Evolutionary conservation across 2,329 filamentous ascomycete genomes (phyloP).

Genomic region (Fusarium xylarioides): DNA sequence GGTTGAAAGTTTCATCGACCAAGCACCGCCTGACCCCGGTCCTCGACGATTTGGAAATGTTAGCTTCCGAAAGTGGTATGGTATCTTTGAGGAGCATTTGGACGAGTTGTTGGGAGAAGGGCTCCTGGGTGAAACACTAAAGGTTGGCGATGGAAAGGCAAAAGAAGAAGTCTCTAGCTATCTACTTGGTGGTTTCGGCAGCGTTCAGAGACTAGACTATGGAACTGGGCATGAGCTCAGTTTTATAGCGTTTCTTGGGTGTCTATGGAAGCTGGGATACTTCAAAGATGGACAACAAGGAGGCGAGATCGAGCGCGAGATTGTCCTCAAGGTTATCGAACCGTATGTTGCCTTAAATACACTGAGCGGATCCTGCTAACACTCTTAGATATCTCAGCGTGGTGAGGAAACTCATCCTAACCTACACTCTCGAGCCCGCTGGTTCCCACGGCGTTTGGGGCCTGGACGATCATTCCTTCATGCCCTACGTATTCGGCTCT

Average conservation of each 20-base stretch:
- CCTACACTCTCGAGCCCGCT: constrained; percentile 92
- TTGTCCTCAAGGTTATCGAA: constrained; percentile 84
- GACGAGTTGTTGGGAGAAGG: constrained; percentile 48
- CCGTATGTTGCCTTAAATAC: constrained; percentile 64
- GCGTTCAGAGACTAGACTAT: constrained; percentile 88
- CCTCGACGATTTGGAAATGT: constrained; percentile 92
- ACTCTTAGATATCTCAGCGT: constrained; percentile 76
- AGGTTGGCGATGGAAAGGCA: constrained; percentile 54
- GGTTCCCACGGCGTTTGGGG: constrained; percentile 98
- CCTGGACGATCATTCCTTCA: constrained; percentile 94
- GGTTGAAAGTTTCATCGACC: constrained; percentile 73
- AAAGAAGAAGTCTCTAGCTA: constrained; percentile 79
- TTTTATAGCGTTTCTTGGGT: constrained; percentile 89
- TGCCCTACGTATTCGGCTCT: constrained; percentile 94
- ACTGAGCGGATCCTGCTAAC: background rate
- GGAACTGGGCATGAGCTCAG: constrained; percentile 96
- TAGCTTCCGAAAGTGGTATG: constrained; percentile 87
- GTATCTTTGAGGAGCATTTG: constrained; percentile 69
- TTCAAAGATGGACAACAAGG: constrained; percentile 68
- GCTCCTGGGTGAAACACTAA: constrained; percentile 44
- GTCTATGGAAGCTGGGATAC: constrained; percentile 88
- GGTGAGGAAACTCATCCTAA: constrained; percentile 83
- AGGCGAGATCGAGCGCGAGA: constrained; percentile 75
- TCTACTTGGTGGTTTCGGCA: constrained; percentile 87
- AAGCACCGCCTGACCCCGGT: constrained; percentile 84